A percentile compares a stretch with the other conserved stretches of the same genome.
phyloP scores from a whole-genome alignment of 176 grass and related monocot genomes.

The Avena sativa region DNA sequence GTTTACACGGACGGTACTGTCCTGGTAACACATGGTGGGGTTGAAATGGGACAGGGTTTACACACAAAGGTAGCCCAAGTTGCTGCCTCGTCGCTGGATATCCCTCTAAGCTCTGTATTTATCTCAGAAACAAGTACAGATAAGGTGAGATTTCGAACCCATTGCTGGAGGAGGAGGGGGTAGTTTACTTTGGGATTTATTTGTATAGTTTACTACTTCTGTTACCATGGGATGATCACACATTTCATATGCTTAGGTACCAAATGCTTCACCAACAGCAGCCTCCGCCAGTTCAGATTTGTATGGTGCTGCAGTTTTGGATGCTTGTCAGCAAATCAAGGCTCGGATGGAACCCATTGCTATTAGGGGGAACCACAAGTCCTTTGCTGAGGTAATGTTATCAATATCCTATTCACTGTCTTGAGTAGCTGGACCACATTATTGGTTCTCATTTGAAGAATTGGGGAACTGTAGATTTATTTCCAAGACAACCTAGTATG shows the following conservation, averaged over 20 bases:
- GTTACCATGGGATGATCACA: conserved; percentile 2
- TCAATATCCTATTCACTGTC: conserved; percentile 21
- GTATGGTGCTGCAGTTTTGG: conserved; percentile 94
- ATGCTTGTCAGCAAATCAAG: conserved; percentile 96
- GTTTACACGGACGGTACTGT: conserved; percentile 96
- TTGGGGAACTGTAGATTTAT: conserved; percentile 14
- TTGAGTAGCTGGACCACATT: background rate
- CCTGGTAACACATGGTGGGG: conserved; percentile 96
- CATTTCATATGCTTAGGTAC: conserved; percentile 69
- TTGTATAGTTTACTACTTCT: background rate
- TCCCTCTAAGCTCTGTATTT: conserved; percentile 90
- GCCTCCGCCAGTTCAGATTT: conserved; percentile 97
- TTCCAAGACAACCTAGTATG: conserved; percentile 12
- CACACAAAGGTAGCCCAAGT: conserved; percentile 98
- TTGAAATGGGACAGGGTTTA: conserved; percentile 99
- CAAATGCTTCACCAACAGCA: conserved; percentile 92
- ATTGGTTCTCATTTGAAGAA: conserved; percentile 23
- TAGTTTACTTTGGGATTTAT: background rate
- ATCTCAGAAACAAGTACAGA: conserved; percentile 98
- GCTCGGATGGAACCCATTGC: conserved; percentile 88
- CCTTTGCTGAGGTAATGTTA: conserved; percentile 85
- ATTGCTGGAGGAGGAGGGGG: background rate
- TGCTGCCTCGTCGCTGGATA: conserved; percentile 82
- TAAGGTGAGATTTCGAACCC: conserved; percentile 63
- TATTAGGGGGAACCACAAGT: conserved; percentile 60